Conservation (phyloP, 2,329 filamentous ascomycete genomes). For the Beauveria asiatica region DNA sequence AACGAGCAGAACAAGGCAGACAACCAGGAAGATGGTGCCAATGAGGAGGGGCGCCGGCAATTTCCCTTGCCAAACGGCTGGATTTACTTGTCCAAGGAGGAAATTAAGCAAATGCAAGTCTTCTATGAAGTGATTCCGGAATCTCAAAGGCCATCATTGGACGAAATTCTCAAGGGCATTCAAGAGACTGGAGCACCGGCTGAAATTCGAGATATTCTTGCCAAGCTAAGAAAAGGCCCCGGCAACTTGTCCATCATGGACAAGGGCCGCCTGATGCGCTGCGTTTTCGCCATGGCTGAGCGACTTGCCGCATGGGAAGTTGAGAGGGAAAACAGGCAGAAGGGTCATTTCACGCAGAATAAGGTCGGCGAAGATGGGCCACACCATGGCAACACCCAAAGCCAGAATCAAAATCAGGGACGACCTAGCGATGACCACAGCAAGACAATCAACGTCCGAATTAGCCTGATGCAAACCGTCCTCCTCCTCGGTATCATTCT, state of each 20-base stretch:
- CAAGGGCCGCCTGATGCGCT: conserved; percentile 29
- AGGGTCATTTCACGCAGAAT: conserved; percentile 18
- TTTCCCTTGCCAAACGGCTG: conserved; percentile 36
- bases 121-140: conserved; percentile 55
- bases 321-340: conserved; percentile 12
- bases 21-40: conserved; percentile 15
- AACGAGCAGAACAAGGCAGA: conserved; percentile 15
- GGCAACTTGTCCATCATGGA: conserved; percentile 40
- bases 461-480: conserved; percentile 27
- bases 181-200: conserved; percentile 60
- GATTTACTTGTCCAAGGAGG: conserved; percentile 37
- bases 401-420: conserved; percentile 16
- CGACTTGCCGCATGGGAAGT: conserved; percentile 24
- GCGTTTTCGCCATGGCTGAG: conserved; percentile 28
- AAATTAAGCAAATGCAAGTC: conserved; percentile 45
- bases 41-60: conserved; percentile 18
- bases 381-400: conserved; percentile 5
- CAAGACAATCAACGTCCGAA: conserved; percentile 27
- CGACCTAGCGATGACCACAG: conserved; percentile 12
- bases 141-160: conserved; percentile 50
- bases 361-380: conserved; percentile 11
- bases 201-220: conserved; percentile 53
- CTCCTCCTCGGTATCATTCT: conserved; percentile 45
- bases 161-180: conserved; percentile 52
- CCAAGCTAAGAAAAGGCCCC: conserved; percentile 45